phyloP scores from a whole-genome alignment of 2,329 filamentous ascomycete genomes.

The Colletotrichum limetticola region DNA sequence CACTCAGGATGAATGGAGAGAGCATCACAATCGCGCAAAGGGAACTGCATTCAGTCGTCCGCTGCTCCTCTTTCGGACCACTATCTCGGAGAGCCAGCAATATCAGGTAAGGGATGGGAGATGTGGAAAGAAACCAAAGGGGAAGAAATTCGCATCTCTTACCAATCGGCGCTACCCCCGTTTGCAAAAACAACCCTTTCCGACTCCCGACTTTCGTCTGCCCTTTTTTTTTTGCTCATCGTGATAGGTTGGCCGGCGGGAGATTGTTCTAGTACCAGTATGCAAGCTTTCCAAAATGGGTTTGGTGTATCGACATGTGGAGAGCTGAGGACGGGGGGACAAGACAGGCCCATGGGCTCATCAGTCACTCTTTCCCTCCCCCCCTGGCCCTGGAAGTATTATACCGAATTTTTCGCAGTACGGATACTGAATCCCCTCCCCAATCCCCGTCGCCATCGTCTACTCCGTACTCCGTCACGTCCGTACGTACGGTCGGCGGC shows the following conservation, averaged over 20 bases:
- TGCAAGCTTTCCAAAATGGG: constrained; percentile 2
- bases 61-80: neutral
- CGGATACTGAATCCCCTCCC: no score
- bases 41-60: neutral
- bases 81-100: neutral
- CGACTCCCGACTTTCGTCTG: neutral
- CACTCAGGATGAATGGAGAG: neutral
- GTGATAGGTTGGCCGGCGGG: neutral
- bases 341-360: no score
- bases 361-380: neutral
- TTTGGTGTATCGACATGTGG: neutral
- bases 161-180: neutral
- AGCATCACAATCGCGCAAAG: neutral
- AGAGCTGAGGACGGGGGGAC: constrained; percentile 2
- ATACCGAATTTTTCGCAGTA: neutral
- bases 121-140: neutral
- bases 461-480: neutral
- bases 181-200: neutral
- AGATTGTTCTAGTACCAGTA: neutral
- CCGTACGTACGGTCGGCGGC: neutral
- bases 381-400: neutral
- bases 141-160: neutral
- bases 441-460: neutral
- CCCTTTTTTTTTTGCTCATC: neutral
- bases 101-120: constrained; percentile 12